Base-by-base conservation (phyloP, 2,329 filamentous ascomycete genomes). In the Zymoseptoria passerinii region DNA sequence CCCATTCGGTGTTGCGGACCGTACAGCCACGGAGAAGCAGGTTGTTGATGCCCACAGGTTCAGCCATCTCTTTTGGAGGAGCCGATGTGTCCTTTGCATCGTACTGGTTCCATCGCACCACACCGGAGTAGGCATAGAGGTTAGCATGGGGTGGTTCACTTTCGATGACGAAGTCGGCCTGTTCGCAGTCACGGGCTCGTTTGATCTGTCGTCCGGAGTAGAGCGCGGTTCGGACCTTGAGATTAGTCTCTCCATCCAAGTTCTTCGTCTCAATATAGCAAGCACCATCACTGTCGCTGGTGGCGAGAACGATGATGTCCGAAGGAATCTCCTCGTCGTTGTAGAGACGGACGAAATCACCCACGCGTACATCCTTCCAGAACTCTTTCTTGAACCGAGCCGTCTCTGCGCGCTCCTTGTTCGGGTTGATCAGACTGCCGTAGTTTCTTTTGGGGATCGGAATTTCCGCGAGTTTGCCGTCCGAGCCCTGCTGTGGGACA, bases 241-340 rank as follows among this genome's bases (percentile, higher is more conserved):
- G 77, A 68, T 99, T 99, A 2, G 94, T 99, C 76, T 99, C 94
- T 54, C 94, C 94, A 69, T 99, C 94, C 78, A 99, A 73, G 71
- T 96, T 97, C 78, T 97, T 99, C 2, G 94, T 99, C 75, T 99
- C 94, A 20, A 99, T 88, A 68, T 96, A 99, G 74, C 94, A 99
- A 44, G 90, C 90, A 54, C 94, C 94, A 67, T 99, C 94, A 0
- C 88, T 82, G 67, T 97, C 94, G 2, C 94, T 96, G 0, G 94
- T 97, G 2, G 94, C 89, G 23, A 99, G 77, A 50, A 99, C 88
- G 52, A 97, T 87, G 52, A 99, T 80, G 74, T 99, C 94, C 52
- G 94, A 92, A 1, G 94, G 95, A 23, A 99, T 84, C 66, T 95
- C 91, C 69, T 99, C 94, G 65, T 96, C 89, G 68, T 95, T 96